phyloP scores from a whole-genome alignment of 345 rosid species.

The Viola odorata region DNA sequence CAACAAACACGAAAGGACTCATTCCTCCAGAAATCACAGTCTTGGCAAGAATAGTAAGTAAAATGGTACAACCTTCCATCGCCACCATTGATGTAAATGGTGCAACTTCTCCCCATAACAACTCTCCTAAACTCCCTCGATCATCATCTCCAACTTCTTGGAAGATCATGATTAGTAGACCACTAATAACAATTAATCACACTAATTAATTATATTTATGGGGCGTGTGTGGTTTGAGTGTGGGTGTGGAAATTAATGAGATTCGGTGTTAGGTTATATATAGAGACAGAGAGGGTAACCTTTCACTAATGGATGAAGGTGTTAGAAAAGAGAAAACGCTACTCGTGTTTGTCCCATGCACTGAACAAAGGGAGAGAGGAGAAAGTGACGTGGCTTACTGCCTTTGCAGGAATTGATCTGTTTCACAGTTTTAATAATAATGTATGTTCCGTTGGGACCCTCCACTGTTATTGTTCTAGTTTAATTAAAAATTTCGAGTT shows the following conservation, averaged over 20 bases:
- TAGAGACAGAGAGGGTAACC: conserved; percentile 28
- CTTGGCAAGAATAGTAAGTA: conserved; percentile 60
- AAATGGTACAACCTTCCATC: conserved; percentile 72
- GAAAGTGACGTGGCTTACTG: conserved; percentile 18
- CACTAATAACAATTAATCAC: background rate
- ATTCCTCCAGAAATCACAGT: conserved; percentile 55
- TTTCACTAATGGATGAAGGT: conserved; percentile 42
- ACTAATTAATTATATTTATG: no score
- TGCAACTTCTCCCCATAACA: conserved; percentile 21
- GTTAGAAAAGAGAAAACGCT: conserved; percentile 50
- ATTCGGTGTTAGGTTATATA: no score
- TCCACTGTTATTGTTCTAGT: no score
- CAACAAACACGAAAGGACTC: conserved; percentile 77
- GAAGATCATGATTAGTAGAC: background rate
- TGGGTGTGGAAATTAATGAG: no score
- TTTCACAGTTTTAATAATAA: background rate
- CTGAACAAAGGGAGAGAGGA: conserved; percentile 20
- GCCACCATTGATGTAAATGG: conserved; percentile 56
- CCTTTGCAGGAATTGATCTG: conserved; percentile 1
- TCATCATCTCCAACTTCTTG: conserved; percentile 4
- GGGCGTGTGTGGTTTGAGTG: no score
- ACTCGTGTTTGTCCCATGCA: conserved; percentile 46
- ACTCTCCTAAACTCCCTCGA: conserved; percentile 21
- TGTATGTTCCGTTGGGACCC: no score
- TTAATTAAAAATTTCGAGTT: no score